phyloP scores from a whole-genome alignment of 23 red algal genomes.

The Gracilaria gracilis region DNA sequence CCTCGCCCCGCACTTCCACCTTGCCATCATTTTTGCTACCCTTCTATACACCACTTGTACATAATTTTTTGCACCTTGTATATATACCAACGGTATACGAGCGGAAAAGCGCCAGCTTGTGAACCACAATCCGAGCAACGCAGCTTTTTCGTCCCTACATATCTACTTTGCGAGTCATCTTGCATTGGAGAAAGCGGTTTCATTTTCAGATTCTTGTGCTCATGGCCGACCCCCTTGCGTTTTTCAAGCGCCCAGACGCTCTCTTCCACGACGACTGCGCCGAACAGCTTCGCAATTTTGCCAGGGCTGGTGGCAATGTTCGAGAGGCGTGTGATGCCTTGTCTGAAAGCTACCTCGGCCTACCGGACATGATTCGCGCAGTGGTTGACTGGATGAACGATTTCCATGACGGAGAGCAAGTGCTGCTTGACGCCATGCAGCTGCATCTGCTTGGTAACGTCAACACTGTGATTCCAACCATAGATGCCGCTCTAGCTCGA shows the following conservation, averaged over 20 bases:
- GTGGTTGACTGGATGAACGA: slow-evolving; percentile 32
- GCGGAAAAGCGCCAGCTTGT: too few relatives aligned
- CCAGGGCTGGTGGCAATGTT: slow-evolving; percentile 9
- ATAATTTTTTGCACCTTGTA: too few relatives aligned
- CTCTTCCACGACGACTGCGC: slow-evolving; percentile 16
- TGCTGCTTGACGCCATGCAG: slow-evolving; percentile 20
- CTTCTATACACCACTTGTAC: too few relatives aligned
- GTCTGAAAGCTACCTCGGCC: slow-evolving; percentile 34
- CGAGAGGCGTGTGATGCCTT: slow-evolving; percentile 21
- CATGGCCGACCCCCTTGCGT: background rate
- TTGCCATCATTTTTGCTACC: too few relatives aligned
- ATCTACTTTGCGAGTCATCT: too few relatives aligned
- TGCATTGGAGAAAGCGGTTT: too few relatives aligned
- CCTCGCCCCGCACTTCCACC: too few relatives aligned
- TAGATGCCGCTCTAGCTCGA: slow-evolving; percentile 27
- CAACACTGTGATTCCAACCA: slow-evolving; percentile 22
- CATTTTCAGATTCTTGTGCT: background rate
- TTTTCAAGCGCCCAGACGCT: slow-evolving; percentile 34
- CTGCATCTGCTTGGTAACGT: slow-evolving; percentile 13
- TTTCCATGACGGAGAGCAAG: slow-evolving; percentile 16
- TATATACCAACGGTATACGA: too few relatives aligned
- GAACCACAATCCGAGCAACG: too few relatives aligned
- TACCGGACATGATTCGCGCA: slow-evolving; percentile 35
- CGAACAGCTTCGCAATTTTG: slow-evolving; percentile 29
- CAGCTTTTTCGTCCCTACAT: too few relatives aligned